Evolutionary conservation across 2,329 filamentous ascomycete genomes (phyloP), one percentile per base, ranked within the genome.

Genomic region (Scedosporium dehoogii): DNA sequence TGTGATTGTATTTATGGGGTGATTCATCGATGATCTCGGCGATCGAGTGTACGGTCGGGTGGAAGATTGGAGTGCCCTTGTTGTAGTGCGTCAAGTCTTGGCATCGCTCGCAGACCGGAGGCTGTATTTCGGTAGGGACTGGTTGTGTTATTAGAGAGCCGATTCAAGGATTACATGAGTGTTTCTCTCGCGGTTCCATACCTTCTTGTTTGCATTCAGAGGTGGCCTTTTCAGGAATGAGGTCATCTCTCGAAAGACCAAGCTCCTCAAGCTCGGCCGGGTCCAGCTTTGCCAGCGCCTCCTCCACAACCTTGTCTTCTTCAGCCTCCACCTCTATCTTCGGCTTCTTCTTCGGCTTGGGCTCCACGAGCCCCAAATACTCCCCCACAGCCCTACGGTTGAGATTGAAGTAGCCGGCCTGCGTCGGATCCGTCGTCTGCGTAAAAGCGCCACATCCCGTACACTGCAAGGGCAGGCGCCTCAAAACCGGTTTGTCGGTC

Each of bases 1-100:
- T 87, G 74, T 97, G 91, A 70, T 99, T 97, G 71, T 90, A 85
- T 71, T 90, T 90, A 75, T 96, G 87, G 0, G 92, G 92, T 1
- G 93, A 96, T 73, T 96, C 91, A 61, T 87, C 82, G 60, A 99
- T 89, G 16, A 92, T 96, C 65, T 91, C 87, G 66, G 87, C 85
- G 60, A 99, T 86, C 2, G 90, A 87, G 53, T 91, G 83, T 65
- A 97, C 82, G 1, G 87, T 88, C 0, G 94, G 94, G 70, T 96
- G 91, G 62, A 84, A 82, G 68, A 96, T 93, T 5, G 90, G 81
- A 48, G 70, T 69, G 6, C 88, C 90, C 16, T 81, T 78, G 64
- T 85, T 84, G 71, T 97, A 88, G 73, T 97, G 87, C 23, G 88
- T 74, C 27, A 99, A 80, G 41, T 86, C 81, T 72, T 97, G 92